A percentile compares a stretch with the other conserved stretches of the same genome.
Evolutionary conservation across 139 green algal genomes (phyloP).

Genomic region (Trebouxia sp.): DNA sequence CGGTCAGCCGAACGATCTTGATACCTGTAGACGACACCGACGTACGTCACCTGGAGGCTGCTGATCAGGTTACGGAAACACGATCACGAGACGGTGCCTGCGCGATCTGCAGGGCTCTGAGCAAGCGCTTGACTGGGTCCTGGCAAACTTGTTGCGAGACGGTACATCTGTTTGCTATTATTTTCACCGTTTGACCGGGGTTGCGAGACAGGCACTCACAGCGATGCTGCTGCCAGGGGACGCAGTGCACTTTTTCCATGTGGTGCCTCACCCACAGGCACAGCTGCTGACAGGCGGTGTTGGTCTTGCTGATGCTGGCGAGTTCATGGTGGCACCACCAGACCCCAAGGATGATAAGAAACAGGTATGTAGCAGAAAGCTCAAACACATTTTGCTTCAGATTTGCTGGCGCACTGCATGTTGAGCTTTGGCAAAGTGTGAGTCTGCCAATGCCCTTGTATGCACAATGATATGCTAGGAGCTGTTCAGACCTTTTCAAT

Average conservation of each 20-base stretch:
- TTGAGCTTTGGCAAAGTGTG: not conserved
- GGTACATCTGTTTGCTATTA: not conserved
- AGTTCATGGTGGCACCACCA: slow-evolving; percentile 24
- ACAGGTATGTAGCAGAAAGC: slow-evolving; percentile 9
- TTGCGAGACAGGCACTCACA: no score
- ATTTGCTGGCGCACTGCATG: not conserved
- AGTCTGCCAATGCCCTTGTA: no score
- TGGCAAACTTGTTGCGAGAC: not conserved
- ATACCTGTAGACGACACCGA: slow-evolving; percentile 1
- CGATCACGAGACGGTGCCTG: no score
- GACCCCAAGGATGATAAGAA: slow-evolving; percentile 48
- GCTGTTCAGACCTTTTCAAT: no score
- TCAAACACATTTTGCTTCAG: no score
- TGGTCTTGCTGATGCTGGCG: not conserved
- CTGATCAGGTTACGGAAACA: not conserved
- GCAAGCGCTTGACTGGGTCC: not conserved
- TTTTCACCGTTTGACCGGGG: not conserved
- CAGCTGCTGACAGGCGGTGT: not conserved
- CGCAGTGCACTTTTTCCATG: not conserved
- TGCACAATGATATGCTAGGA: no score
- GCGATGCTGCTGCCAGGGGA: not conserved
- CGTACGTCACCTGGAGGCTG: not conserved
- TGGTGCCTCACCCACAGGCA: slow-evolving; percentile 1
- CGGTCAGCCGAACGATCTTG: not conserved
- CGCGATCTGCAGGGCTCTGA: not conserved